Conservation (phyloP, 495 filamentous ascomycete genomes). For the Podospora didyma region DNA sequence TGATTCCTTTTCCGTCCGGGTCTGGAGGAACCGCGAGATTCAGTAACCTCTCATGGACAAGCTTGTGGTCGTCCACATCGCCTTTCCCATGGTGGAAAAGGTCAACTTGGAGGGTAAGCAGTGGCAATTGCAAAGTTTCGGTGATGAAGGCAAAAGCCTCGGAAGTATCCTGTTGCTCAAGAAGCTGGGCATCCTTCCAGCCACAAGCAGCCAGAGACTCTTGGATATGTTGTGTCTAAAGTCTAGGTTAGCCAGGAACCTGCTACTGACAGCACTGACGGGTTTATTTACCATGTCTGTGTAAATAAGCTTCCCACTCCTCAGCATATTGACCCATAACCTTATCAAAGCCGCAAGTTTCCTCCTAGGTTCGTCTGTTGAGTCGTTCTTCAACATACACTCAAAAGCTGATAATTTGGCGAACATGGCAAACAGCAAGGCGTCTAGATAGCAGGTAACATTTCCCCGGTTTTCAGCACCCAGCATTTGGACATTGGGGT, state of each 20-base stretch:
- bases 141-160: conserved; percentile 96
- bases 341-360: conserved; percentile 70
- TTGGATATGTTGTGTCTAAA: conserved; percentile 76
- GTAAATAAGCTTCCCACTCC: conserved; percentile 79
- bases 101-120: conserved; percentile 90
- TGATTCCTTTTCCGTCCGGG: conserved; percentile 60
- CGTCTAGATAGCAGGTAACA: conserved; percentile 89
- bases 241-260: conserved; percentile 27
- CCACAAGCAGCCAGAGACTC: conserved; percentile 81
- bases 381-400: conserved; percentile 63
- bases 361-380: conserved; percentile 64
- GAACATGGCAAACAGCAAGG: conserved; percentile 97
- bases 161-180: conserved; percentile 87
- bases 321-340: conserved; percentile 89
- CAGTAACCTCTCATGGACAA: conserved; percentile 86
- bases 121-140: conserved; percentile 77
- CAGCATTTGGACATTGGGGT: conserved; percentile 63
- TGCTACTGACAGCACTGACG: background rate
- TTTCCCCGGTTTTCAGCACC: conserved; percentile 83
- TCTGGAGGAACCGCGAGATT: conserved; percentile 77
- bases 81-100: conserved; percentile 89
- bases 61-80: conserved; percentile 83
- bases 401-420: conserved; percentile 85
- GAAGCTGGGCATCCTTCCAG: conserved; percentile 74
- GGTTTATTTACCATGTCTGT: conserved; percentile 72